Conservation (phyloP, 2,329 filamentous ascomycete genomes). For the Pseudovirgaria hyperparasitica region DNA sequence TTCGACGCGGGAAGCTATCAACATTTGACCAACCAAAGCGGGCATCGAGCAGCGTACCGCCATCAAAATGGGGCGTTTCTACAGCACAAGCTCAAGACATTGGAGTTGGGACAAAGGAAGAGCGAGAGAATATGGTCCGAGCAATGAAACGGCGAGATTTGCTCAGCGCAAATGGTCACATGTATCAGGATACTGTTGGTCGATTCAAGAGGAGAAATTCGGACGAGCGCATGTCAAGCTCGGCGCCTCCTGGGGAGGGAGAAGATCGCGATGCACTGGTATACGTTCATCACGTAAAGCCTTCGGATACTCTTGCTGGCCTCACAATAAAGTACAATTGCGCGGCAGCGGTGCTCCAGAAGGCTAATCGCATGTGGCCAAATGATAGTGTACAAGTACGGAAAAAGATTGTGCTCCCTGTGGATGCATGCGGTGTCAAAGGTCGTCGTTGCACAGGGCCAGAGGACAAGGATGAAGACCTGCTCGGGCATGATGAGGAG, state of each 20-base stretch:
- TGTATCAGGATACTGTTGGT: conserved; percentile 31
- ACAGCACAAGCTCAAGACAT: conserved; percentile 23
- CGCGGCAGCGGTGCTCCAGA: conserved; percentile 67
- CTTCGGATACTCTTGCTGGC: conserved; percentile 78
- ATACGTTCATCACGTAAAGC: conserved; percentile 77
- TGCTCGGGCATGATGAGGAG: conserved; percentile 20
- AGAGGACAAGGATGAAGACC: conserved; percentile 23
- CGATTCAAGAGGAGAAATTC: conserved; percentile 54
- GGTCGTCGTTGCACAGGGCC: conserved; percentile 43
- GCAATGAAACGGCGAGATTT: conserved; percentile 38
- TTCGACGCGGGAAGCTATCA: conserved; percentile 13
- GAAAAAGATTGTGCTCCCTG: conserved; percentile 69
- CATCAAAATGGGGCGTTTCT: conserved; percentile 36
- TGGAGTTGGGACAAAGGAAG: conserved; percentile 32
- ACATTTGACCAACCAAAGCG: too few species aligned
- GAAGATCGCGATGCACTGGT: conserved; percentile 66
- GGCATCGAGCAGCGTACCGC: conserved; percentile 24
- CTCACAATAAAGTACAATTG: conserved; percentile 86
- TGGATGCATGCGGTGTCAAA: conserved; percentile 78
- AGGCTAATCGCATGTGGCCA: conserved; percentile 88
- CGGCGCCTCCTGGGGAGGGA: conserved; percentile 40
- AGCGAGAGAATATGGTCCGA: conserved; percentile 32
- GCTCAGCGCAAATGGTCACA: conserved; percentile 27
- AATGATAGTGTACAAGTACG: conserved; percentile 81
- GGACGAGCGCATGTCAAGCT: conserved; percentile 42